Evolutionary conservation across 208 protist species (phyloP).

Genomic region (Herpetomonas samuelpessoai): DNA sequence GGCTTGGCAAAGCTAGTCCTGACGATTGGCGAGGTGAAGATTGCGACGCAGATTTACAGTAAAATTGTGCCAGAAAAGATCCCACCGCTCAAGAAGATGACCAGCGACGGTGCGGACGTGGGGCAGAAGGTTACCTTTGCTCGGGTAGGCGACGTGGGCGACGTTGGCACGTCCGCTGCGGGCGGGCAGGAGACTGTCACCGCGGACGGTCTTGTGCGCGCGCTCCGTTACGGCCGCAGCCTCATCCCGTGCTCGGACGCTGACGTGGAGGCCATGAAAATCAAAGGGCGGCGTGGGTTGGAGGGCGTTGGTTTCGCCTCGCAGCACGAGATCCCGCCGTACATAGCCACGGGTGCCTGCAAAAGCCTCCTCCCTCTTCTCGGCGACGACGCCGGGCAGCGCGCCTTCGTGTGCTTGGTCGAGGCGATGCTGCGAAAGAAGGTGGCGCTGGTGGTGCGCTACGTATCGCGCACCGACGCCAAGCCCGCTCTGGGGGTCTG

Average conservation of each 20-base stretch:
- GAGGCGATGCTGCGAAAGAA: slow-evolving; percentile 55
- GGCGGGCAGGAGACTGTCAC: slow-evolving; percentile 5
- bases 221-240: slow-evolving; percentile 77
- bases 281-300: slow-evolving; percentile 45
- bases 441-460: slow-evolving; percentile 67
- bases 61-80: slow-evolving; percentile 54
- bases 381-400: slow-evolving; percentile 53
- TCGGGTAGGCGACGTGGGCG: slow-evolving; percentile 2
- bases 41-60: slow-evolving; percentile 73
- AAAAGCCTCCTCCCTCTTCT: slow-evolving; percentile 59
- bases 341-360: slow-evolving; percentile 71
- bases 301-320: slow-evolving; percentile 78
- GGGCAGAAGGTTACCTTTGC: slow-evolving; percentile 22
- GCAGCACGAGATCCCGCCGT: slow-evolving; percentile 44
- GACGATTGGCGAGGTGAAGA: slow-evolving; percentile 56
- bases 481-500: slow-evolving; percentile 58
- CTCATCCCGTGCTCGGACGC: slow-evolving; percentile 77
- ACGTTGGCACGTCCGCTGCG: slow-evolving; percentile 1
- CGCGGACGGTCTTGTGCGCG: slow-evolving; percentile 37
- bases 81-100: slow-evolving; percentile 57
- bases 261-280: slow-evolving; percentile 63
- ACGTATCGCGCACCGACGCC: slow-evolving; percentile 53
- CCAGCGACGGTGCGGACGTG: slow-evolving; percentile 37
- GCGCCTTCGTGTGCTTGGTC: slow-evolving; percentile 67
- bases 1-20: slow-evolving; percentile 42